A percentile compares a stretch with the other conserved stretches of the same genome.
phyloP scores from a whole-genome alignment of 1,284 basidiomycete genomes.

The Kwoniella shivajii region DNA sequence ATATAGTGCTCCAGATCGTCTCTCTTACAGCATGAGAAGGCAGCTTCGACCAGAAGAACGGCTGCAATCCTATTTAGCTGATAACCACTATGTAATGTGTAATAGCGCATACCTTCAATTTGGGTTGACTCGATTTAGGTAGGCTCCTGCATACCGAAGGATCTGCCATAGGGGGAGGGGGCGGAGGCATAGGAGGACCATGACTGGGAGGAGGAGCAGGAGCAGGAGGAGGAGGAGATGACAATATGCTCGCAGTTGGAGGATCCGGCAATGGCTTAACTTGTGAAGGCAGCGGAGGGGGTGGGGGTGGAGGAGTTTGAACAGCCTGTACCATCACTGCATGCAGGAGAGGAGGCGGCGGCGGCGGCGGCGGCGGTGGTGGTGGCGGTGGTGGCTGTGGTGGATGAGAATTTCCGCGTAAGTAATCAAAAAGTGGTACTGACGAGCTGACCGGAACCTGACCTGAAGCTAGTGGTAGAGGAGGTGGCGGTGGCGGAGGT shows the following conservation, averaged over 20 bases:
- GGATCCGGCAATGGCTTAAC: too few relatives aligned
- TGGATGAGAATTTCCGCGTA: too few relatives aligned
- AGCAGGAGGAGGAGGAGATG: slow-evolving; percentile 14
- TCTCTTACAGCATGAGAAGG: slow-evolving; percentile 55
- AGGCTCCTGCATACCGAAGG: background rate
- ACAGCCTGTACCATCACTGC: too few relatives aligned
- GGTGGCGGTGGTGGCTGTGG: slow-evolving; percentile 22
- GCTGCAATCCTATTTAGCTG: slow-evolving; percentile 53
- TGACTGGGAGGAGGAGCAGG: slow-evolving; percentile 15
- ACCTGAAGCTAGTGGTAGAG: slow-evolving; percentile 35
- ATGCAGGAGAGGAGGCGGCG: slow-evolving; percentile 35
- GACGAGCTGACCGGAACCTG: too few relatives aligned
- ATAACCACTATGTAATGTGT: background rate
- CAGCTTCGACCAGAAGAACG: slow-evolving; percentile 89
- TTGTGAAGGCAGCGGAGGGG: slow-evolving; percentile 25
- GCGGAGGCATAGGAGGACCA: slow-evolving; percentile 13
- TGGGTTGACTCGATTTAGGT: slow-evolving; percentile 29
- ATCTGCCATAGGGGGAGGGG: slow-evolving; percentile 2
- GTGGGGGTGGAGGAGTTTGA: too few relatives aligned
- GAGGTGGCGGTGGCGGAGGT: slow-evolving; percentile 11
- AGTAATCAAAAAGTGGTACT: too few relatives aligned
- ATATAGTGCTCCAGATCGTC: slow-evolving; percentile 73
- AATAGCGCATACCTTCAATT: slow-evolving; percentile 58
- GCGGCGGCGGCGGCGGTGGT: slow-evolving; percentile 23
- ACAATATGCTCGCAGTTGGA: too few relatives aligned